Evolutionary conservation across 2,329 filamentous ascomycete genomes (phyloP).

Genomic region (Fusarium concolor): DNA sequence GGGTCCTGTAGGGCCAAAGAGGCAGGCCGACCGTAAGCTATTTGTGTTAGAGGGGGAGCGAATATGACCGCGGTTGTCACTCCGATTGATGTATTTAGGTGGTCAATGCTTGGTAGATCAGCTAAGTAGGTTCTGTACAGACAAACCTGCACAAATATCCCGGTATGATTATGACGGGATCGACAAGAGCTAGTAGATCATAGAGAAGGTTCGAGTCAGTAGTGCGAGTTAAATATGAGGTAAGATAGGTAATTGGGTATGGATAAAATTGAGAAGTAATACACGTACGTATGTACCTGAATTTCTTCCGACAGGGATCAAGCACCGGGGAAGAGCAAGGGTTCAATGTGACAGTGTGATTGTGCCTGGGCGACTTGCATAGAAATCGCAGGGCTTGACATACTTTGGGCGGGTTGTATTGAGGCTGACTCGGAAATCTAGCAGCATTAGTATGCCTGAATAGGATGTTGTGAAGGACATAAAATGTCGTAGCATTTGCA

Average conservation of each 20-base stretch:
- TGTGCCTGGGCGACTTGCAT: conserved; percentile 37
- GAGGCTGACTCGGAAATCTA: conserved; percentile 32
- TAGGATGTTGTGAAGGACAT: conserved; percentile 8
- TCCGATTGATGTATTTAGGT: neutral
- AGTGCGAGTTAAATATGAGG: neutral
- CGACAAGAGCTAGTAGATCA: conserved; percentile 36
- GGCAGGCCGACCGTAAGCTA: conserved; percentile 36
- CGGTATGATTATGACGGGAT: conserved; percentile 20
- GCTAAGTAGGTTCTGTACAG: neutral
- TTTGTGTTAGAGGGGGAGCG: conserved; percentile 24
- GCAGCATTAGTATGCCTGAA: neutral
- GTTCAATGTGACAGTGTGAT: conserved; percentile 36
- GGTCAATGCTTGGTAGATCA: conserved; percentile 38
- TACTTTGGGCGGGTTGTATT: conserved; percentile 25
- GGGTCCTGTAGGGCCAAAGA: conserved; percentile 22
- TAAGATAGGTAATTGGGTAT: neutral
- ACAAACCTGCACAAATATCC: conserved; percentile 30
- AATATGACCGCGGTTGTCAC: conserved; percentile 30
- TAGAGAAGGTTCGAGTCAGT: conserved; percentile 28
- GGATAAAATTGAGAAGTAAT: neutral
- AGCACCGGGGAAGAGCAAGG: conserved; percentile 32
- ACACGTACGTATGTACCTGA: neutral
- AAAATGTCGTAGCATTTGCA: neutral
- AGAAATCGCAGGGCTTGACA: conserved; percentile 24
- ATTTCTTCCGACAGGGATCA: conserved; percentile 17